Evolutionary conservation across 768 basidiomycete genomes (phyloP), one percentile per base, ranked within the genome.

Genomic region (Phanerodontia chrysosporium): DNA sequence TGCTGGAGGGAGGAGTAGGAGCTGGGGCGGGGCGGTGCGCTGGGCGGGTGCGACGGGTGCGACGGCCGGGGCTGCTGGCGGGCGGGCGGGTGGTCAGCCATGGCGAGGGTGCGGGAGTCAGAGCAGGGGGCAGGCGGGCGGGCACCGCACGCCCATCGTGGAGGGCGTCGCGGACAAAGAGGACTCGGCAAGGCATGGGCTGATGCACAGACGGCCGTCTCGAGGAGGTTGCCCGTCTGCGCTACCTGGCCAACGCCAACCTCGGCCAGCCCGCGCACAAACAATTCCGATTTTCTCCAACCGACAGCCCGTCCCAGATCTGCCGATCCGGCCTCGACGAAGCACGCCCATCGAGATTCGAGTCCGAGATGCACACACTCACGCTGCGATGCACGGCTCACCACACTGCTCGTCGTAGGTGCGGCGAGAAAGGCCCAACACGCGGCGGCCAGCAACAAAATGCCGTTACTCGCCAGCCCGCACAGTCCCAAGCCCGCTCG

Each of bases 201-300:
- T 51, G 24, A 57, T 51, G 49, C 45, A 46, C 44, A 29, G 21
- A 56, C 35, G 55, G 49, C 60, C 45, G 60, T 61, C 56, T 57
- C 46, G 25, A 30, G 49, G 59, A 55, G 36, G 55, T 57, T 57
- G 60, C 55, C 45, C 51, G 55, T n/a, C n/a, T n/a, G n/a, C n/a
- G n/a, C n/a, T 49, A 51, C 60, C 55, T 55, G 45, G 51, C 54
- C 29, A 21, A 36, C 59, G 24, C 8, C 30, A 28, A 59, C 44
- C 21, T 18, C 53, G 51, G 49, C 54, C 49, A 51, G 42, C 18
- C 32, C n/a, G 53, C n/a, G n/a, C n/a, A n/a, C n/a, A n/a, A 57
- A 61, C 39, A 59, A 32, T 57, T 57, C 55, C 55, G 49, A 51
- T 51, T 51, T 57, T 61, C 48, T 49, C 49, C 60, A 51, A 30